Evolutionary conservation across 208 protist genomes (phyloP), one percentile per base, ranked within the genome.

Genomic region (Tetramitus jugosus): DNA sequence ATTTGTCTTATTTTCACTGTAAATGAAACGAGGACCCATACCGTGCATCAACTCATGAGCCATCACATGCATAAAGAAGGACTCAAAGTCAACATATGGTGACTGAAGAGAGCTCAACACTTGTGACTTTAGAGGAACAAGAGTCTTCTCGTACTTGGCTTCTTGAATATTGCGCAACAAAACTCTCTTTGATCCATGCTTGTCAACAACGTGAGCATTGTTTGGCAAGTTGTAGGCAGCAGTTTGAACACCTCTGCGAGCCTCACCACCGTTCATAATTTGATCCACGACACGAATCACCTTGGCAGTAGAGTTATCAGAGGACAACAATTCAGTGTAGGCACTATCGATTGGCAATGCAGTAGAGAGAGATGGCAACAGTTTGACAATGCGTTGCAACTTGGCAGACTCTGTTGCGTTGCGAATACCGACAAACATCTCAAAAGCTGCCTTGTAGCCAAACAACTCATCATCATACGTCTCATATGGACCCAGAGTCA

Each of bases 401-500:
- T 76, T 33, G 10, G 35, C 23, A 14, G n/a, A 60, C 6, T 61
- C 49, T n/a, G n/a, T n/a, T 26, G 29, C 8, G 20, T 76, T 39
- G 4, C 29, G 6, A 60, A 42, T 40, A 37, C 68, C 68, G 49
- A 76, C 49, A 1, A 33, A 61, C 3, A 39, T 39, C 37, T 56
- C 45, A 37, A 76, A 76, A 40, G 68, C 0, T 37, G 68, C 13
- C 37, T 76, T 76, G 3, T 42, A 52, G 13, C 68, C 68, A 14
- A 76, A 8, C 37, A 76, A 60, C 23, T 39, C 49, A 60, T 76
- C 68, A 40, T 76, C 68, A 60, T 76, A 76, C 13, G 68, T 76
- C 40, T 76, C 68, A 76, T 76, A 76, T 40, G 68, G 68, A 39
- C 68, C 68, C 33, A 76, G 42, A 40, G 68, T 76, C 10, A 76